phyloP scores from a whole-genome alignment of 2,329 filamentous ascomycete genomes.

The Geosmithia putterillii region DNA sequence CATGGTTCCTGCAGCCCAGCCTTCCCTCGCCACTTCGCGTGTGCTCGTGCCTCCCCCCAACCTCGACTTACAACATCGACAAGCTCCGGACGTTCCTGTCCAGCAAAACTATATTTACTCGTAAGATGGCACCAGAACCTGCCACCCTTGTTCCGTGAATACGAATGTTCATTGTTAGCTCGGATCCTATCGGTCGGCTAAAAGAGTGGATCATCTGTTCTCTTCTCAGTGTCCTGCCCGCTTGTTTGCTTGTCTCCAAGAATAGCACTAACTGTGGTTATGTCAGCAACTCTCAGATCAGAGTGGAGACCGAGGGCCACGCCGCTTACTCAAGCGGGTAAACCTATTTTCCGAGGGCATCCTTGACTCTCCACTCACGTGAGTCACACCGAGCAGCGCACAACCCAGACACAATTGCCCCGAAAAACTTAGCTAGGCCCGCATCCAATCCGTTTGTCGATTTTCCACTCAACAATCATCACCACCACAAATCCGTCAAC shows the following conservation, averaged over 20 bases:
- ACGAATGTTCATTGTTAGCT: background rate
- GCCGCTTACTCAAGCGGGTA: constrained; percentile 1
- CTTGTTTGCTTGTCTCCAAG: no score
- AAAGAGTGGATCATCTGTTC: no score
- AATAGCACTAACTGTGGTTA: no score
- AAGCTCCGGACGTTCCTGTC: no score
- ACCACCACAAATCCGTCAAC: constrained; percentile 32
- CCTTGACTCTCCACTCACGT: constrained; percentile 17
- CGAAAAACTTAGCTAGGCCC: constrained; percentile 14
- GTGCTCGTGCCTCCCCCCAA: no score
- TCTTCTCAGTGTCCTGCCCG: no score
- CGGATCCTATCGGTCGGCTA: background rate
- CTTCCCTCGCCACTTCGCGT: no score
- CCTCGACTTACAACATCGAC: no score
- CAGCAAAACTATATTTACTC: no score
- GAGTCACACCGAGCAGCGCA: constrained; percentile 19
- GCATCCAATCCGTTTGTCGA: constrained; percentile 8
- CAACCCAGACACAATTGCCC: constrained; percentile 22
- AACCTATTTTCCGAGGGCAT: constrained; percentile 1
- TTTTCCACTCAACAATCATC: constrained; percentile 21
- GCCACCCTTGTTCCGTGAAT: background rate
- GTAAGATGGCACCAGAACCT: no score
- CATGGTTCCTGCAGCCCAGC: no score
- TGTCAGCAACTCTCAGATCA: no score
- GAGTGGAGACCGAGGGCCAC: background rate